Conservation (phyloP, 2,329 filamentous ascomycete species). For the Pseudocercospora eumusae region DNA sequence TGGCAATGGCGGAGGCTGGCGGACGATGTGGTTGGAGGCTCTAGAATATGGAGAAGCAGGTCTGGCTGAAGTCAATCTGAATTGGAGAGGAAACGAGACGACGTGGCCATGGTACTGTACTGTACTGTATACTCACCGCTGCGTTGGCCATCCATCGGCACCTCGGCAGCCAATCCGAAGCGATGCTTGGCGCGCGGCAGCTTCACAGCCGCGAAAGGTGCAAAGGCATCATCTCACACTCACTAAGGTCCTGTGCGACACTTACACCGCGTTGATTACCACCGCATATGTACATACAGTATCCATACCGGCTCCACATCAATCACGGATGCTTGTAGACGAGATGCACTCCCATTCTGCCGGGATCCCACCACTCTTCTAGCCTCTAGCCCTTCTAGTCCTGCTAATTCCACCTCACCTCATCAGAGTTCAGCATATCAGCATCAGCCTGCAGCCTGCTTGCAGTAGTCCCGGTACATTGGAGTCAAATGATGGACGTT, state of each 20-base stretch:
- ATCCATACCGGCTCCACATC: conserved; percentile 6
- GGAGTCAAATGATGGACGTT: conserved; percentile 3
- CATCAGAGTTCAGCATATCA: conserved; percentile 5
- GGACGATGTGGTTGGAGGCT: background rate
- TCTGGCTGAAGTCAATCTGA: too few relatives aligned
- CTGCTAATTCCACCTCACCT: conserved; percentile 3
- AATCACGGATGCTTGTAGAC: conserved; percentile 7
- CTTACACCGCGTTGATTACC: background rate
- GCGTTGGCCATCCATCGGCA: background rate
- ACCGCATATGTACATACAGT: background rate
- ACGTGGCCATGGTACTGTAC: too few relatives aligned
- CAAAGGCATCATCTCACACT: too few relatives aligned
- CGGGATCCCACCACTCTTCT: conserved; percentile 11
- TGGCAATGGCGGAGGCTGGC: background rate
- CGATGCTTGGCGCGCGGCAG: background rate
- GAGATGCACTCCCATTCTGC: conserved; percentile 12
- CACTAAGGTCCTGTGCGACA: too few relatives aligned
- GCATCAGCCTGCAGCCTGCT: conserved; percentile 14
- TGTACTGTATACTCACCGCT: conserved; percentile 9
- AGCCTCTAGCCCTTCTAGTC: conserved; percentile 10
- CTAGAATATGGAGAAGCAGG: too few relatives aligned
- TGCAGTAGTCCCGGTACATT: conserved; percentile 16
- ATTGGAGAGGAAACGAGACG: too few relatives aligned
- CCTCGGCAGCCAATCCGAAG: conserved; percentile 7
- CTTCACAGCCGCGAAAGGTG: background rate